Conservation (phyloP, 441 rosid genomes). For the Arabidopsis hybrid region DNA sequence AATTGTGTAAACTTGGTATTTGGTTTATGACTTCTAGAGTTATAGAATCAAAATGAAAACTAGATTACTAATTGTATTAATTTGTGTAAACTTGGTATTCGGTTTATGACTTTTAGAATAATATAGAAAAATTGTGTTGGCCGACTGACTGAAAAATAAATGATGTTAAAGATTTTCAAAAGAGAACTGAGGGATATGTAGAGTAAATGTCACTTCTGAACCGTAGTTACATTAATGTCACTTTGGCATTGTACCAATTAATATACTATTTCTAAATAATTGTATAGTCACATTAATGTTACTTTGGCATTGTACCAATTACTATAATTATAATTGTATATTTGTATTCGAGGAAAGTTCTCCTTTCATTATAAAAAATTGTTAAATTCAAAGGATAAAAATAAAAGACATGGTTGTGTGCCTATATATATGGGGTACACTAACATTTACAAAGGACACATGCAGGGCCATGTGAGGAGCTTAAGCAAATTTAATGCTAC, state of each 20-base stretch:
- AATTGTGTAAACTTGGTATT: too few species aligned
- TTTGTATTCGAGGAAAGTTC: constrained; percentile 22
- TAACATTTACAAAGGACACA: constrained; percentile 46
- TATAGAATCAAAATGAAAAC: too few species aligned
- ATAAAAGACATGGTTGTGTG: constrained; percentile 30
- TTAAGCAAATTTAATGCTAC: constrained; percentile 34
- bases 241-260: too few species aligned
- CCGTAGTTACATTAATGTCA: not conserved
- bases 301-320: constrained; percentile 34
- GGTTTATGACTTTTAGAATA: not conserved
- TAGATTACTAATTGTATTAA: not conserved
- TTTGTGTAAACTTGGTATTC: not conserved
- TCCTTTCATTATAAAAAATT: not conserved
- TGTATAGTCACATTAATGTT: constrained; percentile 35
- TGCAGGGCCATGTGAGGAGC: constrained; percentile 48
- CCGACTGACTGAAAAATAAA: constrained; percentile 26
- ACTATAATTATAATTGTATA: constrained; percentile 23
- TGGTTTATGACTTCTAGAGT: too few species aligned
- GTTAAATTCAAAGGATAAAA: not conserved
- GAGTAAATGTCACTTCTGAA: constrained; percentile 38
- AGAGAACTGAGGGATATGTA: constrained; percentile 28
- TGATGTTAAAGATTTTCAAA: constrained; percentile 14
- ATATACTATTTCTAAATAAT: too few species aligned
- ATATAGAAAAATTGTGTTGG: not conserved
- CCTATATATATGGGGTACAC: constrained; percentile 42